Percentiles rank a stretch among this genome's conserved stretches.
Evolutionary conservation across 2,329 filamentous ascomycete species (phyloP).

Genomic region (Aureobasidium sp.): DNA sequence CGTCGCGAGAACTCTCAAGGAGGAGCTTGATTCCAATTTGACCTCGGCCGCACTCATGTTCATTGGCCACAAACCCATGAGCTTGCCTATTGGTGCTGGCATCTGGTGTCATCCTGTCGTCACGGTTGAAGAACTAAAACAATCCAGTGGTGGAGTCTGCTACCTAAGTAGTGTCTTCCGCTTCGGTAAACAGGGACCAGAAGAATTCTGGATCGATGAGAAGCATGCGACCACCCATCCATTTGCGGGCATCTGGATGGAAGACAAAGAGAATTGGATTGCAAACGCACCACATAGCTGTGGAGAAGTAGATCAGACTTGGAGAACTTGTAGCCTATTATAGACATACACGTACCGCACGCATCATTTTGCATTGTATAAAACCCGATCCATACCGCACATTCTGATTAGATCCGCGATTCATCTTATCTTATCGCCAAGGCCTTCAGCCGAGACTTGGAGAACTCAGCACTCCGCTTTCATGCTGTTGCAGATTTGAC

Average conservation of each 20-base stretch:
- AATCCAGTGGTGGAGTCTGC: slow-evolving; percentile 17
- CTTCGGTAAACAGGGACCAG: slow-evolving; percentile 16
- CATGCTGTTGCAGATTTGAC: not conserved
- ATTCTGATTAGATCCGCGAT: not conserved
- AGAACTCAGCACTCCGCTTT: not conserved
- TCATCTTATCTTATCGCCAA: slow-evolving; percentile 7
- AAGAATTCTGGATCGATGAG: slow-evolving; percentile 21
- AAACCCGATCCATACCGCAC: too few relatives aligned
- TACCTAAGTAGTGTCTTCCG: slow-evolving; percentile 21
- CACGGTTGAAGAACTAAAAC: slow-evolving; percentile 12
- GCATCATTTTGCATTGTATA: not conserved
- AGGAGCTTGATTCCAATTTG: slow-evolving; percentile 21
- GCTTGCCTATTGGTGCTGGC: slow-evolving; percentile 18
- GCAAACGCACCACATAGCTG: not conserved
- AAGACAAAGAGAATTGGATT: not conserved
- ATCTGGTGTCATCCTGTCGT: slow-evolving; percentile 25
- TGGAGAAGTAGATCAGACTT: not conserved
- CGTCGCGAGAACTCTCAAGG: slow-evolving; percentile 22
- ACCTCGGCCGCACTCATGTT: slow-evolving; percentile 22
- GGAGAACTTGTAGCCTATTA: not conserved
- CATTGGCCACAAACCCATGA: slow-evolving; percentile 20
- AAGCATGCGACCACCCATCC: not conserved
- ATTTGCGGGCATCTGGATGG: slow-evolving; percentile 1
- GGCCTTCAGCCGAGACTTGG: not conserved
- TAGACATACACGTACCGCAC: not conserved